Base-by-base conservation (phyloP, 139 green algal genomes). In the Tetraselmis striata region DNA sequence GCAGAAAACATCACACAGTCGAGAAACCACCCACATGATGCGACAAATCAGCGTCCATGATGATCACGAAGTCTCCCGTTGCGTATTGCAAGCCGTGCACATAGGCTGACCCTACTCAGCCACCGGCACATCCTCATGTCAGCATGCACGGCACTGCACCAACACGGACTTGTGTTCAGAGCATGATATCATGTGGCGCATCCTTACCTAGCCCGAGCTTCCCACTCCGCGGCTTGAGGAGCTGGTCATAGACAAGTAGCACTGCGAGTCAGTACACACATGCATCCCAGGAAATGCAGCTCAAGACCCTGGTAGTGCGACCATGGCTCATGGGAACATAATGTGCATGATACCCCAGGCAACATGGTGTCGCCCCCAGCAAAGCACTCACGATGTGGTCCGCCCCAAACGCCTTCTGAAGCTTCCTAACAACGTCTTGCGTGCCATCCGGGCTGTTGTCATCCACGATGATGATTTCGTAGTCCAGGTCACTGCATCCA, bases 21-120 rank as follows among this genome's bases (percentile, higher is more conserved):
- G n/a, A n/a, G n/a, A n/a, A n/a, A n/a, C 45, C 45, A 67, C 88
- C 84, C 23, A 93, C 92, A 84, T 99, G 94, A 88, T 99, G 96
- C 1, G 91, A 97, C 26, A 99, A 86, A 83, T 99, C 96, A 18
- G 96, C 96, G 76, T 99, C 96, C 95, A 99, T 98, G 28, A 99
- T 87, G 58, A 99, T 88, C 0, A 99, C 86, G 77, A 92, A 97
- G 75, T 94, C 81, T 0, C 95, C 96, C 1, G 28, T 76, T 0
- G 93, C 91, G 81, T 87, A 83, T 77, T 89, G 76, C n/a, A 96
- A 85, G 1, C 92, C 93, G 82, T 95, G 88, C 59, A 88, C 85
- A 76, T 97, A 96, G 1, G 93, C 91, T 2, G 91, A 94, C 27
- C 91, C 88, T 88, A 80, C 32, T 25, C 45, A 67, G 45, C n/a